Base-by-base conservation (phyloP, 768 basidiomycete genomes). In the Hirschioporus abietinus region DNA sequence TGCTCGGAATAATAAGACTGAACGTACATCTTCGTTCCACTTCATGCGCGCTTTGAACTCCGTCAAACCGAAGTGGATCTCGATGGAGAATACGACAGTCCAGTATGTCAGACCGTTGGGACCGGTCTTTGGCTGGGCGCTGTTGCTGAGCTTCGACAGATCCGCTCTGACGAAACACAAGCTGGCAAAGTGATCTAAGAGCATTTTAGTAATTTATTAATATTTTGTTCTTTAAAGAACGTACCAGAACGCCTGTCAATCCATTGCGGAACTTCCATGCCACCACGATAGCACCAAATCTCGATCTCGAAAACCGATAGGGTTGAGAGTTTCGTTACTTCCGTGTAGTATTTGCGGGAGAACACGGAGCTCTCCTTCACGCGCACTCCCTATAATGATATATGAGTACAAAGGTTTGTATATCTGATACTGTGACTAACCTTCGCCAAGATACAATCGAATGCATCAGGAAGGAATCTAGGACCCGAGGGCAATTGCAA, bases 361-460 rank as follows among this genome's bases (percentile, higher is more conserved):
- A 92, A 92, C 17, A 92, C 90, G 0, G 86, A 92, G 24, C 89
- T 91, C 72, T 92, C 91, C 68, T 92, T 91, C 64, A 92, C 91
- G 78, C 84, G 90, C 58, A 89, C 81, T 58, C 88, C 77, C 88
- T 92, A 70, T 0, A 65, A 42, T 65, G 36, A 10, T 24, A 34
- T 12, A 58, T 24, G 20, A 18, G 20, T 68, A 66, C 65, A 18
- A 66, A 8, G 9, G 66, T 34, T 35, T 70, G 62, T 24, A 68
- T 7, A n/a, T 30, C 12, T 15, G 3, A n/a, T 26, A 60, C 23
- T 64, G 64, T 64, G 6, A 79, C 85, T 64, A 67, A 91, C 90
- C 72, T 88, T 78, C 7, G 86, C 82, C 58, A 93, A 79, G 71
- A 92, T 91, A 70, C 90, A 92, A 71, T 92, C 91, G 74, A 92